A percentile compares a stretch with the other conserved stretches of the same genome.
phyloP scores from a whole-genome alignment of 179 eudicot genomes.

The Monotropa hypopitys region DNA sequence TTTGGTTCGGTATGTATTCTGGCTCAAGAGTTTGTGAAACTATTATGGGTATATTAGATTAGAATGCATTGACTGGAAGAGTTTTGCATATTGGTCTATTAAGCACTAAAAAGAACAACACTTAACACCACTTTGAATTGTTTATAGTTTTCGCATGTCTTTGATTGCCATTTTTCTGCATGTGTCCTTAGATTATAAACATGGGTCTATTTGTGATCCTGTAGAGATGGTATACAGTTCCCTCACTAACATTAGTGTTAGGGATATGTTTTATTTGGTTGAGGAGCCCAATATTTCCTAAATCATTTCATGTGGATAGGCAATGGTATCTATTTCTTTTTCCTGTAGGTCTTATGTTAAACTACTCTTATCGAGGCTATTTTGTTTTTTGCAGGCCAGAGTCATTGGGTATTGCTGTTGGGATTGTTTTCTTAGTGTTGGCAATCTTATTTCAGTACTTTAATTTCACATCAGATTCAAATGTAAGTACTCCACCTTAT shows the following conservation, averaged over 20 bases:
- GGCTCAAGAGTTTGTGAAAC: not conserved
- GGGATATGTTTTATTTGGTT: not conserved
- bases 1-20: not conserved
- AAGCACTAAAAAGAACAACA: not conserved
- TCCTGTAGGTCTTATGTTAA: not conserved
- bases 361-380: not conserved
- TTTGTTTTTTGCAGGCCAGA: constrained; percentile 59
- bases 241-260: not conserved
- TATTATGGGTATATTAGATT: not conserved
- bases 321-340: not conserved
- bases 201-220: not conserved
- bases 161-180: not conserved
- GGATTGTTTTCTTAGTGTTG: constrained; percentile 69
- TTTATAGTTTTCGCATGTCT: not conserved
- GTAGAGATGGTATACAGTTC: not conserved
- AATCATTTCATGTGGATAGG: not conserved
- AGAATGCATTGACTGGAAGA: not conserved
- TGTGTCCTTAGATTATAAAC: not conserved
- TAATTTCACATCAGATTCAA: constrained; percentile 78
- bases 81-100: not conserved
- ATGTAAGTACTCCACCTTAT: constrained; percentile 32
- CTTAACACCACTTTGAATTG: not conserved
- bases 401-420: constrained; percentile 79
- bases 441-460: constrained; percentile 79
- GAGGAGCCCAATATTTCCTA: not conserved